Conservation (phyloP, 2,329 filamentous ascomycete genomes). For the Phoma herbarum region DNA sequence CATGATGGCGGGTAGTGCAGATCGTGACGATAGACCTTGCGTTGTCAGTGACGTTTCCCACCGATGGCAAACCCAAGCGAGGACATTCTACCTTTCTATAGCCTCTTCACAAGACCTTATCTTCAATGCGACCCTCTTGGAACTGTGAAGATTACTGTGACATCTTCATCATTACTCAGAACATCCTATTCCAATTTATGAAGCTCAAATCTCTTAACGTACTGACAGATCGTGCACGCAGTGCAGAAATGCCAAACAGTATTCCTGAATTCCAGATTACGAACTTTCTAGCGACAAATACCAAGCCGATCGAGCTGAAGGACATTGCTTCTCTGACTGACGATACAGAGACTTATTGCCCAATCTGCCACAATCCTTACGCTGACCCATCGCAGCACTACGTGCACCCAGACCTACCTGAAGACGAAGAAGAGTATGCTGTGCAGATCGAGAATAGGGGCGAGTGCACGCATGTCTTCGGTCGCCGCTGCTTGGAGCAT, state of each 20-base stretch:
- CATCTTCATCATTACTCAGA: background rate
- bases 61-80: background rate
- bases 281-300: slow-evolving; percentile 34
- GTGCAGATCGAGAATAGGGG: slow-evolving; percentile 24
- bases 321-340: background rate
- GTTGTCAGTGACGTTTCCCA: background rate
- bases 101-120: background rate
- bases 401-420: slow-evolving; percentile 29
- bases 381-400: slow-evolving; percentile 25
- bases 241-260: slow-evolving; percentile 22
- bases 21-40: background rate
- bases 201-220: background rate
- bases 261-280: slow-evolving; percentile 25
- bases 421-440: slow-evolving; percentile 27
- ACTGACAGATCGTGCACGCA: background rate
- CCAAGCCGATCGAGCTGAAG: slow-evolving; percentile 11
- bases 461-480: slow-evolving; percentile 31
- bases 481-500: slow-evolving; percentile 30
- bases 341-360: slow-evolving; percentile 17
- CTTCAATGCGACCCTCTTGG: background rate
- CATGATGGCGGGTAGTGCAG: background rate
- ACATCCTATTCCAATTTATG: background rate
- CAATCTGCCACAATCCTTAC: slow-evolving; percentile 30
- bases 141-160: background rate
- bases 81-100: too few species aligned